These are phyloP conservation scores for Citrus cavaleriei DNA, from an alignment of 345 rosid genomes.

Conservation along the genomic window DNA sequence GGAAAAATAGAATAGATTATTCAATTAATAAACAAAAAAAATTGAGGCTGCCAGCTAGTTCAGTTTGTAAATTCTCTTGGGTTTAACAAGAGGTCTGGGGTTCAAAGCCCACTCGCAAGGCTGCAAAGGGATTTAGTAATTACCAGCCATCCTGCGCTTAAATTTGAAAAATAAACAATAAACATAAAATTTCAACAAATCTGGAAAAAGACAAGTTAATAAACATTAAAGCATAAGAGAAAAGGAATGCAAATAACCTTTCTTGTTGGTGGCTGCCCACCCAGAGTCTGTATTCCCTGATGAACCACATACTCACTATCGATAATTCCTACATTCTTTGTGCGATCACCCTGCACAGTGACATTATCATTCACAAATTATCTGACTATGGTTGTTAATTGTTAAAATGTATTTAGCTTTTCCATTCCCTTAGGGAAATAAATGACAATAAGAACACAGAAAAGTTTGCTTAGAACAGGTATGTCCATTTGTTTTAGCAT, in stretches of 20 bases:
- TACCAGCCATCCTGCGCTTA: too few species aligned
- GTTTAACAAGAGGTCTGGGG: too few species aligned
- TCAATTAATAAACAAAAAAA: not conserved
- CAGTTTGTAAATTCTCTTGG: too few species aligned
- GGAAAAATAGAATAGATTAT: not conserved
- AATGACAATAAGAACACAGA: not conserved
- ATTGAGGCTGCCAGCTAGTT: too few species aligned
- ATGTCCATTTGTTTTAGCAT: not conserved
- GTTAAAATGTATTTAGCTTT: not conserved
- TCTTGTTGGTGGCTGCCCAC: slow-evolving; percentile 48
- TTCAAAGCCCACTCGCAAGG: too few species aligned
- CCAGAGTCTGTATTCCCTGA: slow-evolving; percentile 83
- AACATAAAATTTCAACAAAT: not conserved
- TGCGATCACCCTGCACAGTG: slow-evolving; percentile 71
- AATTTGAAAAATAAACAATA: too few species aligned
- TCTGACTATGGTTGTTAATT: not conserved
- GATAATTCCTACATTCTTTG: slow-evolving; percentile 79
- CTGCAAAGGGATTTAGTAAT: too few species aligned
- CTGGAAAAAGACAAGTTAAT: not conserved
- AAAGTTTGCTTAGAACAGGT: not conserved
- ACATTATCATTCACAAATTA: not conserved
- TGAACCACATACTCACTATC: slow-evolving; percentile 90
- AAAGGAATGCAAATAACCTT: slow-evolving; percentile 35
- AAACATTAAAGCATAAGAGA: not conserved
- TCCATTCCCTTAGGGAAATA: not conserved